Evolutionary conservation across 2,329 filamentous ascomycete species (phyloP), one percentile per base, ranked within the genome.

Genomic region (Diaporthe velutina): DNA sequence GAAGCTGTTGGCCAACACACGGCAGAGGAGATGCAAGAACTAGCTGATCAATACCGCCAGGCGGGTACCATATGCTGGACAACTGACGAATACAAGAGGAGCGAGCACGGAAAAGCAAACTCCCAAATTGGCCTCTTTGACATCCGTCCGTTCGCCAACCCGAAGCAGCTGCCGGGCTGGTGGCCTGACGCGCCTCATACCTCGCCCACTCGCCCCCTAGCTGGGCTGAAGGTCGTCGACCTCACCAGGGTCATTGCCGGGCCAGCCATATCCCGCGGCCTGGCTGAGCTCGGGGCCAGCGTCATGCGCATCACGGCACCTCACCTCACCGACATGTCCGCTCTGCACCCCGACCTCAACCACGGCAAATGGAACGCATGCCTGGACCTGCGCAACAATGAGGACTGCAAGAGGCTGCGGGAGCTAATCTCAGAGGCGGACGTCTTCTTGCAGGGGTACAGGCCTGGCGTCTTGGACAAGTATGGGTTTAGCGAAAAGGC

Each of bases 391-490:
- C 83, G 84, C 52, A 81, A 84, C 3, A 76, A 82, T 1, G 78
- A 80, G 1, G 87, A 88, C 61, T 54, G 83, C 0, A 78, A 82
- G 57, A 83, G 82, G 54, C 79, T 88, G 15, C 78, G 82, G 2
- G 79, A 78, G 17, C 81, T 90, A 5, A 81, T 90, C 8, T 76
- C 78, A 4, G 86, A 87, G 2, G 88, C 85, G 2, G 89, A 91
- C 77, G 85, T 90, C 42, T 86, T 90, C 71, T 79, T 90, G 28
- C 86, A 90, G 74, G 88, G 89, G 25, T 91, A 88, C 81, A 83
- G 88, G 8, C 83, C 84, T 9, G 84, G 84, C 2, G 81, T 83
- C 4, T 81, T 90, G 57, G 81, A 82, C 38, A 81, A 82, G 40
- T 82, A 82, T 19, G 85, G 85, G 0, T 82, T 87, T 22, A 82